Evolutionary conservation across 257 asterid genomes (phyloP).

Genomic region (Ilex aquifolium): DNA sequence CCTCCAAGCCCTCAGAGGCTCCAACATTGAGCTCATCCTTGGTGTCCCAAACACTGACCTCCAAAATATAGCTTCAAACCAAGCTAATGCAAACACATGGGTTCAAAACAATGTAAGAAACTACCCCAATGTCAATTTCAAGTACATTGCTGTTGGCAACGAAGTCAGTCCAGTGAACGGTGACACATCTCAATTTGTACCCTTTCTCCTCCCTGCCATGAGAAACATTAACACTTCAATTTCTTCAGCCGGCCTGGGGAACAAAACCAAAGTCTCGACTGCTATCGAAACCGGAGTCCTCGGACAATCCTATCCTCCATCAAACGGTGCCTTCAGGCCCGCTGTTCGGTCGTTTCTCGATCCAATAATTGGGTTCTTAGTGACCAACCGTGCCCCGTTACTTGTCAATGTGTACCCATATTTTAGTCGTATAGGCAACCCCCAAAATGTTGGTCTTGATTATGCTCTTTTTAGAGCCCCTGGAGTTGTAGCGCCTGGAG

Average conservation of each 20-base stretch:
- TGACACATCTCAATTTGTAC: slow-evolving; percentile 19
- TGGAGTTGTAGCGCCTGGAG: slow-evolving; percentile 9
- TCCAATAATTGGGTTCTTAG: slow-evolving; percentile 26
- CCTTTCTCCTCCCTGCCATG: slow-evolving; percentile 29
- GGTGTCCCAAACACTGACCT: slow-evolving; percentile 33
- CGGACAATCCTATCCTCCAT: slow-evolving; percentile 20
- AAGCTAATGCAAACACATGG: slow-evolving; percentile 50
- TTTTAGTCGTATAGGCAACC: slow-evolving; percentile 10
- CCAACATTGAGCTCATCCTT: slow-evolving; percentile 27
- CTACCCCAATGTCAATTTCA: slow-evolving; percentile 30
- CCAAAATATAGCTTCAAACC: slow-evolving; percentile 28
- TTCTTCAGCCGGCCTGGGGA: slow-evolving; percentile 16
- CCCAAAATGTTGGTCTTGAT: slow-evolving; percentile 7
- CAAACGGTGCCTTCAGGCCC: slow-evolving; percentile 15
- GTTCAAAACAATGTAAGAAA: slow-evolving; percentile 44
- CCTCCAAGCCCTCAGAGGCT: slow-evolving; percentile 25
- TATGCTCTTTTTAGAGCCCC: slow-evolving; percentile 29
- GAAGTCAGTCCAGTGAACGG: slow-evolving; percentile 32
- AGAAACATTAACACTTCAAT: slow-evolving; percentile 26
- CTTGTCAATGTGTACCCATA: slow-evolving; percentile 12
- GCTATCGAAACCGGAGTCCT: slow-evolving; percentile 31
- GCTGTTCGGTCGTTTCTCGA: slow-evolving; percentile 10
- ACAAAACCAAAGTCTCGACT: slow-evolving; percentile 30
- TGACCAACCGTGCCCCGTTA: slow-evolving; percentile 9
- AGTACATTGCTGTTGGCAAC: slow-evolving; percentile 54